Percentiles rank a stretch among this genome's conserved stretches.
These are phyloP conservation scores for Candida easanensis DNA, from an alignment of 805 yeast species.

Conservation along the genomic window DNA sequence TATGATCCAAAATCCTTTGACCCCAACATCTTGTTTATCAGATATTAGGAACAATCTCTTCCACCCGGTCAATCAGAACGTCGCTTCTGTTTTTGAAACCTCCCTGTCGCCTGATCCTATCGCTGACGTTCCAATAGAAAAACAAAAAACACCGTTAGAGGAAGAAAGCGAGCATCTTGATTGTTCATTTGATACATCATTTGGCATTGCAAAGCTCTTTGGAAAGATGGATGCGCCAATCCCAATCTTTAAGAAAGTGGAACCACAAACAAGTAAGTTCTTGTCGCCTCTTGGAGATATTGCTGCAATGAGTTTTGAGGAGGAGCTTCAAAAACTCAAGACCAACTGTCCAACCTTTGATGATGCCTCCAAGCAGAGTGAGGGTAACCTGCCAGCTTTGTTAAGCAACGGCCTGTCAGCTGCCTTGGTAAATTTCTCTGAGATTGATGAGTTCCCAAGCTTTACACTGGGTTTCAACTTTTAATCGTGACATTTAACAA, in stretches of 20 bases:
- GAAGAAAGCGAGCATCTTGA: not conserved
- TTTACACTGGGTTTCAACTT: conserved; percentile 3
- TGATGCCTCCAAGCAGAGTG: not conserved
- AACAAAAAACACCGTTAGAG: not conserved
- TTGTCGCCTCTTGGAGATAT: not conserved
- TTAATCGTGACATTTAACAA: not conserved
- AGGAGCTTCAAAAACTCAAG: conserved; percentile 4
- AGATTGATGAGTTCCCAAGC: conserved; percentile 10
- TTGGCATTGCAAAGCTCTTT: conserved; percentile 9
- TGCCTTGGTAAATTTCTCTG: conserved; percentile 1
- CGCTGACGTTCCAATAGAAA: not conserved
- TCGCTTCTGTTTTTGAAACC: not conserved
- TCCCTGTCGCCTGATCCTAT: too few species aligned
- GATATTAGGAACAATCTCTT: not conserved
- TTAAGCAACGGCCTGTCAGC: not conserved
- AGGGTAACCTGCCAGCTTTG: not conserved
- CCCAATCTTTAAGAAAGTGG: conserved; percentile 4
- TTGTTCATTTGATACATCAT: conserved; percentile 8
- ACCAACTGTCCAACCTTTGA: not conserved
- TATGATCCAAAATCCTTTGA: not conserved
- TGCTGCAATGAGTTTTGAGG: conserved; percentile 1
- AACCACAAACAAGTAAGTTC: not conserved
- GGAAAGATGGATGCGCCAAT: not conserved
- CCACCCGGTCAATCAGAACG: not conserved
- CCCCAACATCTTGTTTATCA: not conserved